Conservation (phyloP, 2,329 filamentous ascomycete species). For the Domatiomyces catenatus region DNA sequence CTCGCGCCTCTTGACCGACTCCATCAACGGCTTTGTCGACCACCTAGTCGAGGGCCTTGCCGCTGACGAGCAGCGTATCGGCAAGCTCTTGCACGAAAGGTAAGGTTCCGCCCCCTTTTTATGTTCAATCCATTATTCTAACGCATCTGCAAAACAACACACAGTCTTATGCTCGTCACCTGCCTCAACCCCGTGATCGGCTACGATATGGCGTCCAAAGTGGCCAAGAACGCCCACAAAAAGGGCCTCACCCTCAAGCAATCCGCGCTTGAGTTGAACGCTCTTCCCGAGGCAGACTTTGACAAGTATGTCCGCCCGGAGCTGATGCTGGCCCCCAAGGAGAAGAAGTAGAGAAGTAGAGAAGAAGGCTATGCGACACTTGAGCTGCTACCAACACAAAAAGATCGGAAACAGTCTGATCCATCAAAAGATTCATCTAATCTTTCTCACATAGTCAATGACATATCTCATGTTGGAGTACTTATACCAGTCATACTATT, state of each 20-base stretch:
- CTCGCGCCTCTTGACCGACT: conserved; percentile 70
- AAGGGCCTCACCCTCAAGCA: conserved; percentile 89
- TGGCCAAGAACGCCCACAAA: conserved; percentile 97
- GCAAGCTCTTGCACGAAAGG: conserved; percentile 84
- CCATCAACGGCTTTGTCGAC: conserved; percentile 89
- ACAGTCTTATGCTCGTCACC: conserved; percentile 89
- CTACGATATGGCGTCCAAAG: conserved; percentile 93
- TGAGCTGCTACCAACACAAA: no score
- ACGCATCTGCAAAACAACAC: conserved; percentile 15
- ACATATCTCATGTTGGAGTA: no score
- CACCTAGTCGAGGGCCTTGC: conserved; percentile 77
- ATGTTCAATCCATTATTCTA: neutral
- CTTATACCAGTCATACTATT: no score
- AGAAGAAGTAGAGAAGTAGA: conserved; percentile 41
- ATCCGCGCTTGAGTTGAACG: conserved; percentile 84
- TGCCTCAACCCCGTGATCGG: conserved; percentile 96
- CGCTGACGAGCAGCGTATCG: conserved; percentile 88
- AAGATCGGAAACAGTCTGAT: neutral
- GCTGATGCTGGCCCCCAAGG: conserved; percentile 80
- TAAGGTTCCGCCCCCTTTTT: conserved; percentile 31
- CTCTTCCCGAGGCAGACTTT: conserved; percentile 76
- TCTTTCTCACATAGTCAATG: no score
- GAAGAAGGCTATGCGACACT: neutral
- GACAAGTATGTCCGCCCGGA: conserved; percentile 80
- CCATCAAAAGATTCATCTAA: no score